Evolutionary conservation across 495 filamentous ascomycete species (phyloP), one percentile per base, ranked within the genome.

Genomic region (Tuber umbilicatum): DNA sequence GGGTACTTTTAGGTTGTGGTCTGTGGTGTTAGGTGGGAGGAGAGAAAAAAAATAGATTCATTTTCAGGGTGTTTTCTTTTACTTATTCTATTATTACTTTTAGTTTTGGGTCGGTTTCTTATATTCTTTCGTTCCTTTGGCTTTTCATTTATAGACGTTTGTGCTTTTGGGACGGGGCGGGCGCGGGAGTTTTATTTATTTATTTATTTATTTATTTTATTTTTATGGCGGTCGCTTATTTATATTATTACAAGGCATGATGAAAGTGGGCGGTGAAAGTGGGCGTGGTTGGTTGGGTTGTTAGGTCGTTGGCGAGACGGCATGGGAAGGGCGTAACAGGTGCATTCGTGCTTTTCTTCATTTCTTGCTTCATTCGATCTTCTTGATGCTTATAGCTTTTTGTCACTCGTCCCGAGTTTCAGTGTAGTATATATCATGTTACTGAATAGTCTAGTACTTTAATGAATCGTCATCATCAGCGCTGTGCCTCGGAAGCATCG

Each of bases 1-100:
- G 77, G 47, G 68, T 72, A 21, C 31, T 69, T 7, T 35, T 74
- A 38, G 68, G n/a, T 41, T 70, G 31, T 70, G 38, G n/a, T 39
- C 31, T 0, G 40, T 4, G 68, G 69, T 43, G 23, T 40, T 47
- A 47, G 21, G 55, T 64, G 69, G 16, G 35, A 19, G 69, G 2
- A 17, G 6, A 40, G 35, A 10, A 21, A 0, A 35, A 69, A 37
- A 19, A 23, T 70, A 40, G 38, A n/a, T 14, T 39, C 23, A 43
- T 60, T 60, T 60, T n/a, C 9, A 39, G 35, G 35, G 38, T 2
- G 69, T 70, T 40, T 70, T 21, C 2, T 42, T 39, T 43, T n/a
- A 19, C 23, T 43, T n/a, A 39, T 39, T 43, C 10, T 16, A 43
- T 39, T 70, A 40, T 40, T 19, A 70, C 38, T 70, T 39, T 70